Evolutionary conservation across 192 early-diverging fungal species (phyloP).

Genomic region (Backusella circina): DNA sequence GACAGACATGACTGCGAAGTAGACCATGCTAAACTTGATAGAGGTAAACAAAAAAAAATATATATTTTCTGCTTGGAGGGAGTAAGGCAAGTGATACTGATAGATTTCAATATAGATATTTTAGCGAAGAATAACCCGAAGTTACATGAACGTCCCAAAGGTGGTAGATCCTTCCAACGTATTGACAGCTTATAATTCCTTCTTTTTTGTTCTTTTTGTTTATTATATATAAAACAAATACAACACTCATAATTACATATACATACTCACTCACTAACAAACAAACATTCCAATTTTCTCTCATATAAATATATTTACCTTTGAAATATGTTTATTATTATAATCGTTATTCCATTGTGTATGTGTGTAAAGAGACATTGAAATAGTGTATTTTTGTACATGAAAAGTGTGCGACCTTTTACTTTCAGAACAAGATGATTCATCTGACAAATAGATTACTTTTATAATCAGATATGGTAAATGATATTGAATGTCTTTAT

Average conservation of each 20-base stretch:
- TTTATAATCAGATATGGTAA: neutral
- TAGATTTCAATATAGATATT: conserved; percentile 36
- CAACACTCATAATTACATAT: neutral
- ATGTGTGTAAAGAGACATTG: too few species aligned
- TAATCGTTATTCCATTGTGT: too few species aligned
- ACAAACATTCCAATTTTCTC: neutral
- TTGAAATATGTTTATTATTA: too few species aligned
- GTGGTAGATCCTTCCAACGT: conserved; percentile 74
- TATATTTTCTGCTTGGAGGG: neutral
- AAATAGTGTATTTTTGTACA: neutral
- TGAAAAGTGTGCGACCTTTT: neutral
- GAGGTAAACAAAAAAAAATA: conserved; percentile 39
- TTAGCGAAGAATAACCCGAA: conserved; percentile 75
- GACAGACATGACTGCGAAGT: conserved; percentile 76
- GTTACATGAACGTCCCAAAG: conserved; percentile 67
- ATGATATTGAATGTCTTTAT: too few species aligned
- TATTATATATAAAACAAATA: neutral
- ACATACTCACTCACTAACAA: neutral
- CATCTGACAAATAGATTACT: neutral
- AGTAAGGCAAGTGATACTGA: neutral
- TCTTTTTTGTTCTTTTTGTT: neutral
- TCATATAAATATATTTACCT: too few species aligned
- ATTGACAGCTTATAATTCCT: conserved; percentile 43
- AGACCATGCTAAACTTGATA: conserved; percentile 69
- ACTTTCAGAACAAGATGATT: neutral